These are phyloP conservation scores for Alternaria incomplexa DNA, from an alignment of 2,329 filamentous ascomycete species.

Conservation along the genomic window DNA sequence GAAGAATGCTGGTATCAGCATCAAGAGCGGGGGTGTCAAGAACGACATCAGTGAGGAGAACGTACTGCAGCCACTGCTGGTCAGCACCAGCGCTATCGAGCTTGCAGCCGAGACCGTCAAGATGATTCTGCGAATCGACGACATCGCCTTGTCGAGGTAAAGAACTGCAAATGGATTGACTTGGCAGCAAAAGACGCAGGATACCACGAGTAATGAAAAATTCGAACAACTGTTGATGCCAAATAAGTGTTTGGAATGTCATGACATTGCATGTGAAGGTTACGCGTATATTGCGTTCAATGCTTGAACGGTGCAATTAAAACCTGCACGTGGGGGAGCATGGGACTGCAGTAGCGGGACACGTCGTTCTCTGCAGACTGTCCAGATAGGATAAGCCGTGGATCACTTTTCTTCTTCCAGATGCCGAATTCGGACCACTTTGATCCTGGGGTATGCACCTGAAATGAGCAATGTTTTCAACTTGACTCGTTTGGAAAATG, in stretches of 20 bases:
- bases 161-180: not conserved
- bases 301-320: slow-evolving; percentile 12
- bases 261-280: slow-evolving; percentile 5
- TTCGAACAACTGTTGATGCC: slow-evolving; percentile 6
- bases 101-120: slow-evolving; percentile 98
- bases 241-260: not conserved
- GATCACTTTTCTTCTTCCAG: not conserved
- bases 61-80: slow-evolving; percentile 91
- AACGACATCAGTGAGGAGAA: slow-evolving; percentile 96
- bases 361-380: not conserved
- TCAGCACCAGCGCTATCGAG: slow-evolving; percentile 97
- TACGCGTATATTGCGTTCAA: slow-evolving; percentile 6
- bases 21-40: slow-evolving; percentile 97
- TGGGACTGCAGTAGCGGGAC: slow-evolving; percentile 6
- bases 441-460: not conserved
- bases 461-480: not conserved
- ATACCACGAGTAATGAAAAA: slow-evolving; percentile 24
- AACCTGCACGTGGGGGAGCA: slow-evolving; percentile 4
- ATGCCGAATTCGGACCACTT: not conserved
- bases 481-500: not conserved
- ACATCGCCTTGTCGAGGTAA: slow-evolving; percentile 62
- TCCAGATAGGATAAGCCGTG: not conserved
- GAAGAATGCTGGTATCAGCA: slow-evolving; percentile 95
- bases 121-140: slow-evolving; percentile 79
- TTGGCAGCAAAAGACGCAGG: not conserved